Percentiles rank a stretch among this genome's conserved stretches.
These are phyloP conservation scores for Rhizopogon salebrosus DNA, from an alignment of 768 basidiomycete species.

Conservation along the genomic window DNA sequence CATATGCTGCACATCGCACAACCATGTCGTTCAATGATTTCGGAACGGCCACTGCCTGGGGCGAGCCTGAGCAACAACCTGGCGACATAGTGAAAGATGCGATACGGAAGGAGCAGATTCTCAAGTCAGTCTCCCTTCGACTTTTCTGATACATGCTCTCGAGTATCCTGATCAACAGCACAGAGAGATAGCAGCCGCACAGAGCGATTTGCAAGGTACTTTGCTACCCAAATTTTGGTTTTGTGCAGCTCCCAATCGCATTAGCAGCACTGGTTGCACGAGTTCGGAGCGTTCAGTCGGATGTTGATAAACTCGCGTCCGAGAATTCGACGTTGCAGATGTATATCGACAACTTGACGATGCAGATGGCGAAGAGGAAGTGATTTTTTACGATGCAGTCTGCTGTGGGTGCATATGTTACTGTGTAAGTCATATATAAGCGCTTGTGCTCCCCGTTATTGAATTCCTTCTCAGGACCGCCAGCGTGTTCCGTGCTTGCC, in stretches of 20 bases:
- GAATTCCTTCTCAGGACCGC: not conserved
- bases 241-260: not conserved
- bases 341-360: constrained; percentile 86
- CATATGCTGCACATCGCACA: not conserved
- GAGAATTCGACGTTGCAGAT: constrained; percentile 81
- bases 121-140: constrained; percentile 48
- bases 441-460: not conserved
- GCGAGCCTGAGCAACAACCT: constrained; percentile 34
- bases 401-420: not conserved
- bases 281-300: constrained; percentile 65
- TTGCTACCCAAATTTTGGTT: not conserved
- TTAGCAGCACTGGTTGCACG: constrained; percentile 58
- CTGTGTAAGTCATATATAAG: no score
- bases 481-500: no score
- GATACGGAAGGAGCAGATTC: constrained; percentile 67
- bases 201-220: constrained; percentile 73
- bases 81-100: constrained; percentile 73
- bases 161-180: constrained; percentile 2
- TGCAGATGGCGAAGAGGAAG: constrained; percentile 80
- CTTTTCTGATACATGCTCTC: not conserved
- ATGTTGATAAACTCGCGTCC: constrained; percentile 75
- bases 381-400: constrained; percentile 23
- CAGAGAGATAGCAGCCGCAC: constrained; percentile 73
- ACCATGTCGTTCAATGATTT: constrained; percentile 43
- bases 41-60: constrained; percentile 47